Evolutionary conservation across 1,284 basidiomycete genomes (phyloP).

Genomic region (Microbotryum lychnidis-dioicae): DNA sequence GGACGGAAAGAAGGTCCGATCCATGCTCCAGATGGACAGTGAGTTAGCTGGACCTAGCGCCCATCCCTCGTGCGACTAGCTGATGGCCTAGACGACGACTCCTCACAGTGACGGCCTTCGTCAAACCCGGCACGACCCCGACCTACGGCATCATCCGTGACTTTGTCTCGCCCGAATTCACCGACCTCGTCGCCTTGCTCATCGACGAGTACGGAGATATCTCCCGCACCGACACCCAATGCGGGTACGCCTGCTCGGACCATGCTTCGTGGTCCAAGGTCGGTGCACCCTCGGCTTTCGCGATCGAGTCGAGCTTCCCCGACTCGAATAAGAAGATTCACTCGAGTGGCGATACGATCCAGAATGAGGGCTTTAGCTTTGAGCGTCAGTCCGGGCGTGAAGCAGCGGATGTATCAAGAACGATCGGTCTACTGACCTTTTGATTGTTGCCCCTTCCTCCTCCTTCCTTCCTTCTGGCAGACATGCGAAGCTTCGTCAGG

Average conservation of each 20-base stretch:
- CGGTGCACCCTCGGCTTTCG: constrained; percentile 41
- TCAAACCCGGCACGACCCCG: constrained; percentile 78
- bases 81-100: not conserved
- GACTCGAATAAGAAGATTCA: constrained; percentile 51
- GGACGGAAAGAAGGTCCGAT: constrained; percentile 38
- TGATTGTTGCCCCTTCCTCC: no score
- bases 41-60: constrained; percentile 6
- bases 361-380: constrained; percentile 72
- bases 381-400: constrained; percentile 19
- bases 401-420: constrained; percentile 37
- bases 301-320: constrained; percentile 33
- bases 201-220: constrained; percentile 58
- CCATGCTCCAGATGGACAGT: constrained; percentile 58
- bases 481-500: constrained; percentile 26
- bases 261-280: constrained; percentile 40
- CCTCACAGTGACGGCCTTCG: constrained; percentile 84
- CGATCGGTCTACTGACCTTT: not conserved
- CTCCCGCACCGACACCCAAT: constrained; percentile 48
- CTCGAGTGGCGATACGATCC: constrained; percentile 66
- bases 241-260: constrained; percentile 92
- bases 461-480: not conserved
- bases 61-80: not conserved
- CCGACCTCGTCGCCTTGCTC: constrained; percentile 61
- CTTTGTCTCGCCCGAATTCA: constrained; percentile 63
- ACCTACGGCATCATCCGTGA: constrained; percentile 86